Percentiles rank a stretch among this genome's conserved stretches.
phyloP scores from a whole-genome alignment of 768 basidiomycete genomes.

The Asterophora parasitica region DNA sequence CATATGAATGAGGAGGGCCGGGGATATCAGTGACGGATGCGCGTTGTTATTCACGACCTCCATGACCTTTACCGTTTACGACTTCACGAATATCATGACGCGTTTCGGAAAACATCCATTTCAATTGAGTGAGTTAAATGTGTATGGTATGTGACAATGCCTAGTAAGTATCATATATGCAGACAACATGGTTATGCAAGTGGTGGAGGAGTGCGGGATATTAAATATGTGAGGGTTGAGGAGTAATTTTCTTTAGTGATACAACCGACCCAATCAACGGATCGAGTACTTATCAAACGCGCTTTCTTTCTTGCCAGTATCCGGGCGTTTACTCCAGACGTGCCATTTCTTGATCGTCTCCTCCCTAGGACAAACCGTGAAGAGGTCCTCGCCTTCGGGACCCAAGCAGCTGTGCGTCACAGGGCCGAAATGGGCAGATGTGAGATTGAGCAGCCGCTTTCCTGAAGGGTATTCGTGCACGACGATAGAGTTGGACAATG shows the following conservation, averaged over 20 bases:
- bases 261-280: conserved; percentile 25
- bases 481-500: conserved; percentile 65
- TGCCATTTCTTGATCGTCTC: conserved; percentile 74
- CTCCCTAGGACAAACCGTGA: conserved; percentile 59
- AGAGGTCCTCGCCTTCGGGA: conserved; percentile 57
- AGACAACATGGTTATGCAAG: neutral
- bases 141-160: neutral
- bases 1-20: neutral
- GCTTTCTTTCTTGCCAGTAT: conserved; percentile 31
- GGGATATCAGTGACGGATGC: no score
- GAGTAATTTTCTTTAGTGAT: neutral
- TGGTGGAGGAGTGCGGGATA: neutral
- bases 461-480: conserved; percentile 73
- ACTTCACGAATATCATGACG: neutral
- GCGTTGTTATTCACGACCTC: conserved; percentile 5
- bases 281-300: conserved; percentile 44
- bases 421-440: conserved; percentile 49
- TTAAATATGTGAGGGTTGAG: neutral
- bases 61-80: no score
- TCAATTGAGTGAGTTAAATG: neutral
- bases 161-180: conserved; percentile 4
- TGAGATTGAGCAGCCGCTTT: conserved; percentile 45
- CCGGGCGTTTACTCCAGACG: conserved; percentile 46
- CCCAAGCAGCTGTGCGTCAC: conserved; percentile 60
- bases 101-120: no score